Evolutionary conservation across 1,139 yeast genomes (phyloP), one percentile per base, ranked within the genome.

Genomic region (Blastobotrys serpentis): DNA sequence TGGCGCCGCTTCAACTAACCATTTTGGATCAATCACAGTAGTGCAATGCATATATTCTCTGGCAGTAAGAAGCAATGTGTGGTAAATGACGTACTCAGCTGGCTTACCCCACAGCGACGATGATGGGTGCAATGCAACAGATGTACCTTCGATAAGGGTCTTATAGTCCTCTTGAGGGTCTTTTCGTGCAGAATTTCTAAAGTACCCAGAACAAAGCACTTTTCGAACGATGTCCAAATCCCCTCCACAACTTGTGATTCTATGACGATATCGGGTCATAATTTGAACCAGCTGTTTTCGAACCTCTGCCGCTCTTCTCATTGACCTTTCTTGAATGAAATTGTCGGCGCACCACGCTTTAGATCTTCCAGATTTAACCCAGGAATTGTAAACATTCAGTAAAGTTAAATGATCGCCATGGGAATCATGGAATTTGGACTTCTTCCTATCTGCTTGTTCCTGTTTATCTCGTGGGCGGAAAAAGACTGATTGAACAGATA

Each of bases 41-140:
- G 83, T 86, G 58, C 88, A 85, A 52, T 88, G 94, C 96, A 92
- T 88, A 65, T 89, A 92, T 70, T 90, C 98, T 61, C 81, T 82
- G 3, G 88, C 77, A 0, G 98, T 92, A 59, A 87, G 72, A 42
- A 90, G 72, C 48, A 92, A 72, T 4, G 94, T 84, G 62, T 90
- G 95, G 62, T 89, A 92, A 1, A 92, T 72, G 46, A 89, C 94
- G 61, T 85, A 86, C 53, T 84, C 89, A 2, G 90, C 82, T 16
- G 75, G 77, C 57, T 84, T 84, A 19, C 84, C 86, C 62, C 79
- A 86, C 29, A 92, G 66, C 1, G 94, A 75, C 42, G 95, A 86
- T 1, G 95, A 85, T 1, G 98, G 98, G 65, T 94, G 98, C 59
- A 94, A 74, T 51, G 77, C 80, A 6, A 90, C 97, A 1, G 86